Evolutionary conservation across 163 green algal species (phyloP).

Genomic region (Chlorella variabilis): DNA sequence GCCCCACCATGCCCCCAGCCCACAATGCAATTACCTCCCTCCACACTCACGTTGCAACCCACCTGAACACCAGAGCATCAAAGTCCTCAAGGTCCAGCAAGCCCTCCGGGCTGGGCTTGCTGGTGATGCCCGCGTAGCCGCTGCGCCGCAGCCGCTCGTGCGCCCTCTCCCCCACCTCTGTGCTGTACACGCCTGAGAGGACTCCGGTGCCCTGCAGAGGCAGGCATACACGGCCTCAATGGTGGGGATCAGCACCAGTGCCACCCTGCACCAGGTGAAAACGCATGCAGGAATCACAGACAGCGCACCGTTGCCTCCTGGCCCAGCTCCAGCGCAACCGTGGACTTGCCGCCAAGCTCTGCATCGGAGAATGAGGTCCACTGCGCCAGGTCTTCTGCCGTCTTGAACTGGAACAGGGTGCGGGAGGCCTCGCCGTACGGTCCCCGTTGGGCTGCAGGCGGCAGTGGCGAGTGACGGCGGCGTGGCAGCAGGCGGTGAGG

Average conservation of each 20-base stretch:
- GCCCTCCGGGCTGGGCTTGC: background rate
- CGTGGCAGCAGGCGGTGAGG: background rate
- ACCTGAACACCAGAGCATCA: slow-evolving; percentile 53
- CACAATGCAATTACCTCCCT: too few relatives aligned
- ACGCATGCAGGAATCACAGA: too few relatives aligned
- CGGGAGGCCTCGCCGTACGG: slow-evolving; percentile 15
- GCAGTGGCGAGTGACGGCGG: background rate
- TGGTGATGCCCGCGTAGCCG: slow-evolving; percentile 63
- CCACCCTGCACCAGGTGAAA: background rate
- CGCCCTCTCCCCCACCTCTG: slow-evolving; percentile 35
- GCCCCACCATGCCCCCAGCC: too few relatives aligned
- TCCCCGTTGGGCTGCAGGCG: background rate
- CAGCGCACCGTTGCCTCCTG: slow-evolving; percentile 6
- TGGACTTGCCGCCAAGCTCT: slow-evolving; percentile 54
- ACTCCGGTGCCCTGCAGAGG: slow-evolving; percentile 45
- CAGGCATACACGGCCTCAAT: background rate
- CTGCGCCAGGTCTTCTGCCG: slow-evolving; percentile 39
- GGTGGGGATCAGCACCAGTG: background rate
- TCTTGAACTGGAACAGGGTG: slow-evolving; percentile 48
- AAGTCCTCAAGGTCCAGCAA: slow-evolving; percentile 60
- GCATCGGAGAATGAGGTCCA: slow-evolving; percentile 63
- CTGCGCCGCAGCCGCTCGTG: slow-evolving; percentile 55
- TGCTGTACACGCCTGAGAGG: slow-evolving; percentile 35
- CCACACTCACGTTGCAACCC: too few relatives aligned
- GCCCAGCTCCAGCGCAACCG: slow-evolving; percentile 28